Percentiles rank a stretch among this genome's conserved stretches.
phyloP scores from a whole-genome alignment of 2,329 filamentous ascomycete genomes.

The Cadophora sp. region DNA sequence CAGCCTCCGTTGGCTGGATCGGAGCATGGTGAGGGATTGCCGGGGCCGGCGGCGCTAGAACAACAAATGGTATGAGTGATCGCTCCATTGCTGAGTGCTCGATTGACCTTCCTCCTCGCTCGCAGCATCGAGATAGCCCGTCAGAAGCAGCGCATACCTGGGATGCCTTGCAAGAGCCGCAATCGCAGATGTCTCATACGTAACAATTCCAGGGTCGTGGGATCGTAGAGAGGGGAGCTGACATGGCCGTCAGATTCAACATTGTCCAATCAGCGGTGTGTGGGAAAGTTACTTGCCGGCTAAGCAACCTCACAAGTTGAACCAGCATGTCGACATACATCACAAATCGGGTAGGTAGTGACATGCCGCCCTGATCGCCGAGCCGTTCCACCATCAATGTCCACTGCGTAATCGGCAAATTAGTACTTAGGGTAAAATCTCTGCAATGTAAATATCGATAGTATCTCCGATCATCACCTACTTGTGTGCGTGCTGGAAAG shows the following conservation, averaged over 20 bases:
- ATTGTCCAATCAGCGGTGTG: conserved; percentile 30
- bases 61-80: conserved; percentile 32
- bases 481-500: conserved; percentile 45
- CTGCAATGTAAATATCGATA: neutral
- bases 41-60: conserved; percentile 35
- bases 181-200: conserved; percentile 57
- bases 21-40: conserved; percentile 33
- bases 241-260: conserved; percentile 31
- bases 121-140: conserved; percentile 3
- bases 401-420: conserved; percentile 52
- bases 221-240: conserved; percentile 60
- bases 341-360: conserved; percentile 58
- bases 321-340: conserved; percentile 62
- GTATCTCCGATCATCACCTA: neutral
- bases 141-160: conserved; percentile 38
- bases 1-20: conserved; percentile 29
- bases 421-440: neutral
- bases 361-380: conserved; percentile 57
- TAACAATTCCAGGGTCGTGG: conserved; percentile 59
- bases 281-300: conserved; percentile 49
- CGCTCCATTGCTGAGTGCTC: conserved; percentile 25
- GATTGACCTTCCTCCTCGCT: neutral
- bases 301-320: conserved; percentile 57
- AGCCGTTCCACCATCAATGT: conserved; percentile 63
- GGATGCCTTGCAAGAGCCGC: conserved; percentile 59